Evolutionary conservation across 1,139 yeast species (phyloP).

Genomic region (Magnusiomyces sp.): DNA sequence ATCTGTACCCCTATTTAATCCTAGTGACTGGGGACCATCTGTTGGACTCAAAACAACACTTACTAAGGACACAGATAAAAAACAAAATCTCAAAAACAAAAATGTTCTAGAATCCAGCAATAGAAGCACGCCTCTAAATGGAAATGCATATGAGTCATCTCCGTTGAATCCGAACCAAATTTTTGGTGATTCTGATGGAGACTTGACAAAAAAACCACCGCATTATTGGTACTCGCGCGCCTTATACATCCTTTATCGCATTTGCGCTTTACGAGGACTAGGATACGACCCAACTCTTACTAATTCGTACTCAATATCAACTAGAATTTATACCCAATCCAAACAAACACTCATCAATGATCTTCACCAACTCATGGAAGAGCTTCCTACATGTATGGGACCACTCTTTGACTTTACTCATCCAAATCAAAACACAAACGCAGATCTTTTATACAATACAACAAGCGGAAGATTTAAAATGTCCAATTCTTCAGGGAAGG

Average conservation of each 20-base stretch:
- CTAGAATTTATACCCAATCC: not conserved
- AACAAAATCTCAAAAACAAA: too few species aligned
- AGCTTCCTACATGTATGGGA: conserved; percentile 5
- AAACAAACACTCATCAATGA: not conserved
- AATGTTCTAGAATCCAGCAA: too few species aligned
- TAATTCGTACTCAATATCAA: not conserved
- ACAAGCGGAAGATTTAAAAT: not conserved
- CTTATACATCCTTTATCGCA: not conserved
- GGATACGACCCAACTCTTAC: conserved; percentile 3
- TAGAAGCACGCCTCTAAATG: too few species aligned
- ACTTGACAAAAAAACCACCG: not conserved
- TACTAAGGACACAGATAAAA: too few species aligned
- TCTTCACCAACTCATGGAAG: not conserved
- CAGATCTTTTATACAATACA: not conserved
- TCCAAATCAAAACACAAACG: not conserved
- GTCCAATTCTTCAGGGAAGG: not conserved
- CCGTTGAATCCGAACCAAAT: too few species aligned
- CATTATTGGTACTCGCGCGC: conserved; percentile 1
- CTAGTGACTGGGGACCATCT: conserved; percentile 3
- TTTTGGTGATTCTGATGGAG: not conserved
- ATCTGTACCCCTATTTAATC: conserved; percentile 4
- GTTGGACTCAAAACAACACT: too few species aligned
- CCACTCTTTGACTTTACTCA: conserved; percentile 4
- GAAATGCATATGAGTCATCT: too few species aligned
- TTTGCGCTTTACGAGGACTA: not conserved